Conservation (phyloP, 2,329 filamentous ascomycete species). For the Allantophomopsis lycopodina region DNA sequence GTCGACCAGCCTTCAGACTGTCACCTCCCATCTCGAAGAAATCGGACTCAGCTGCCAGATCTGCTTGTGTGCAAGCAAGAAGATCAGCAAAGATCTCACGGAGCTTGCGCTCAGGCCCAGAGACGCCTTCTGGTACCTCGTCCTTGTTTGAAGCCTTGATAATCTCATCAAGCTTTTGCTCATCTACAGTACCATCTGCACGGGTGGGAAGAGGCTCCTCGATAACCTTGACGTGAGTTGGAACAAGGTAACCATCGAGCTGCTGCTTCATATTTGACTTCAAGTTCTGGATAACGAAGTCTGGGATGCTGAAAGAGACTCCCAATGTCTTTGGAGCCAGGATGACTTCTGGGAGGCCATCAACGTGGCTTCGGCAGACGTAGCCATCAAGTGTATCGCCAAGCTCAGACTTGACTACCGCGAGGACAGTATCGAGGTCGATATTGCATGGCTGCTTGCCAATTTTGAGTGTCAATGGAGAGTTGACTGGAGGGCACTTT, state of each 20-base stretch:
- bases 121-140: not conserved
- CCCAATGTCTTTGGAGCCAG: not conserved
- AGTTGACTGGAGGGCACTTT: slow-evolving; percentile 31
- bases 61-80: slow-evolving; percentile 1
- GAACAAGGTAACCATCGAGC: slow-evolving; percentile 22
- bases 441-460: slow-evolving; percentile 19
- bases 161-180: slow-evolving; percentile 8
- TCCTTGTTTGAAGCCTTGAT: not conserved
- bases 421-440: slow-evolving; percentile 14
- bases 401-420: not conserved
- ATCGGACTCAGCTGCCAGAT: slow-evolving; percentile 25
- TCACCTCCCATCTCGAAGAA: slow-evolving; percentile 40
- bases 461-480: slow-evolving; percentile 28
- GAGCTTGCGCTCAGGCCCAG: slow-evolving; percentile 22
- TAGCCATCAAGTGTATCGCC: not conserved
- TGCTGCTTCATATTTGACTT: slow-evolving; percentile 7
- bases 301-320: too few species aligned
- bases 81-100: slow-evolving; percentile 29
- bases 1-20: slow-evolving; percentile 35
- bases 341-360: not conserved
- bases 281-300: slow-evolving; percentile 1
- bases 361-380: not conserved
- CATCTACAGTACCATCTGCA: slow-evolving; percentile 19
- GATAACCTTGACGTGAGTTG: slow-evolving; percentile 21
- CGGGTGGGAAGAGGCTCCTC: slow-evolving; percentile 20